Evolutionary conservation across 2,329 filamentous ascomycete genomes (phyloP).

Genomic region (Ophiostoma quercus): DNA sequence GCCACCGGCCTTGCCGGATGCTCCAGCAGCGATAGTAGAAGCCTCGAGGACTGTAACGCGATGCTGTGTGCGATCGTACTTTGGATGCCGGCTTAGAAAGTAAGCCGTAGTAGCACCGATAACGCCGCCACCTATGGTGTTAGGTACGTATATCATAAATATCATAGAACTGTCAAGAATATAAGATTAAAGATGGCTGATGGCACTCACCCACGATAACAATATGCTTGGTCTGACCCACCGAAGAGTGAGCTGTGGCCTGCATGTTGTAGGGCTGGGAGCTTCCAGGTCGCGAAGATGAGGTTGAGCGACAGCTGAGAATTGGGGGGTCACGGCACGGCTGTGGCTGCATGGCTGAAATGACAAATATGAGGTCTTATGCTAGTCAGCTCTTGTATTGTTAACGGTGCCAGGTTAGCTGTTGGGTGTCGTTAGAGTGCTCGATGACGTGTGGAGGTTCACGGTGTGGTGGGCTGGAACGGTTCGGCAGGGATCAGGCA

Average conservation of each 20-base stretch:
- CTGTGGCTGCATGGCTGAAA: background rate
- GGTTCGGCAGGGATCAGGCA: background rate
- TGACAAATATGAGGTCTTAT: background rate
- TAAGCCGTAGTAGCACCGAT: conserved; percentile 91
- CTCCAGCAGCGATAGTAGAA: conserved; percentile 74
- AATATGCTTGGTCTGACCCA: conserved; percentile 23
- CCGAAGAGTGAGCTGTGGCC: conserved; percentile 19
- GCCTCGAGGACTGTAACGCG: conserved; percentile 85
- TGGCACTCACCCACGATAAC: conserved; percentile 43
- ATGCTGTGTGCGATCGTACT: conserved; percentile 68
- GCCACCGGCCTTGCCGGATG: conserved; percentile 91
- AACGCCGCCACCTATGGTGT: conserved; percentile 69
- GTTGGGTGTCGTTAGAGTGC: background rate
- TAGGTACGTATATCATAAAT: background rate
- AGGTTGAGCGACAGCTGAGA: background rate
- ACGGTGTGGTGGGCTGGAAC: background rate
- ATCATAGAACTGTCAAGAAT: too few relatives aligned
- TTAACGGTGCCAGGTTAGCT: background rate
- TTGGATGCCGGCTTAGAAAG: conserved; percentile 79
- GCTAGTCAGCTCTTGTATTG: background rate
- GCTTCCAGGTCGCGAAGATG: background rate
- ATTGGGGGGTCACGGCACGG: background rate
- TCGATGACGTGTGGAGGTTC: background rate
- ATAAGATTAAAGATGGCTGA: background rate
- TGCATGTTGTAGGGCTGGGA: background rate